Evolutionary conservation across 1,284 basidiomycete species (phyloP).

Genomic region (Melampsora larici-populina): DNA sequence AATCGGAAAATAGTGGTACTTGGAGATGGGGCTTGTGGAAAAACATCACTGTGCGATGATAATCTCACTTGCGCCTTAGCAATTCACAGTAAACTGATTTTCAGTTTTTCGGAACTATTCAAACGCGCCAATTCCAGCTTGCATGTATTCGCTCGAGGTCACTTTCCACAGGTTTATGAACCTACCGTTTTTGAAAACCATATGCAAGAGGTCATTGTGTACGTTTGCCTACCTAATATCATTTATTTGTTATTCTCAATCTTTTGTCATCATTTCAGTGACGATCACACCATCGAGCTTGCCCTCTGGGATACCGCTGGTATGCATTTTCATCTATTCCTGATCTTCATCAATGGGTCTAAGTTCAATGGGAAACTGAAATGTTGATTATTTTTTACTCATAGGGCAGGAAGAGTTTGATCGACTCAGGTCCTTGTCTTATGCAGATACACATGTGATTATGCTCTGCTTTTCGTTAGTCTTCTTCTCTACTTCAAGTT

Average conservation of each 20-base stretch:
- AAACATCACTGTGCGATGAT: slow-evolving; percentile 51
- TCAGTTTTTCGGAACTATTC: slow-evolving; percentile 49
- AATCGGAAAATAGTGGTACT: slow-evolving; percentile 74
- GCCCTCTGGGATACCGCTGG: slow-evolving; percentile 96
- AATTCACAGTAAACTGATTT: slow-evolving; percentile 53
- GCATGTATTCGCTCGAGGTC: neutral
- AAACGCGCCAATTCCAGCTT: neutral
- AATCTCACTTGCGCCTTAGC: neutral
- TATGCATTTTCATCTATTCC: slow-evolving; percentile 54
- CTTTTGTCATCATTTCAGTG: slow-evolving; percentile 69
- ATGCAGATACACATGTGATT: slow-evolving; percentile 88
- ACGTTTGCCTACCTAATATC: neutral
- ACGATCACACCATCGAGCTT: slow-evolving; percentile 78
- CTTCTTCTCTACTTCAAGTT: slow-evolving; percentile 12
- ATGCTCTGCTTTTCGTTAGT: slow-evolving; percentile 86
- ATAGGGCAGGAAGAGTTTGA: slow-evolving; percentile 95
- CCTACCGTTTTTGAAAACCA: slow-evolving; percentile 54
- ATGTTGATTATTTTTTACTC: slow-evolving; percentile 32
- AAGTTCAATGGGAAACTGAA: slow-evolving; percentile 25
- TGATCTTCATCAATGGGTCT: slow-evolving; percentile 26
- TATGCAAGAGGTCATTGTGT: slow-evolving; percentile 45
- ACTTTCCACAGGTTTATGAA: slow-evolving; percentile 48
- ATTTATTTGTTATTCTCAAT: slow-evolving; percentile 62
- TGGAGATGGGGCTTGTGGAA: slow-evolving; percentile 87
- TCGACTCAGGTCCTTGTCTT: slow-evolving; percentile 79